A percentile compares a stretch with the other conserved stretches of the same genome.
These are phyloP conservation scores for Acanthamoeba sp. DNA, from an alignment of 208 protist species.

Conservation along the genomic window DNA sequence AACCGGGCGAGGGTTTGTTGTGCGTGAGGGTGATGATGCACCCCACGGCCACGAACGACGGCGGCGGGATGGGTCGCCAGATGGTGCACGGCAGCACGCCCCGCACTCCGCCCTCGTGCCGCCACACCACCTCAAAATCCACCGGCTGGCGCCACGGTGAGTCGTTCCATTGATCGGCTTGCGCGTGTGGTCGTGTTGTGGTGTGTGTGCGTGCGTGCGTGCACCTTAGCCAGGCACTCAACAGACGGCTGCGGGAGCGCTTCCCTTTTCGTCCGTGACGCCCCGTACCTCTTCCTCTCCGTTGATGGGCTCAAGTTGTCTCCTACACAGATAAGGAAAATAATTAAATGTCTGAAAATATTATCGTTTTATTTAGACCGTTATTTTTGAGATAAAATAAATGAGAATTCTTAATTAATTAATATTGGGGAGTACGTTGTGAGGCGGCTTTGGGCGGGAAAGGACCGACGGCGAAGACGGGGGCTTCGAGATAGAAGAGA, in stretches of 20 bases:
- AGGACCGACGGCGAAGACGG: background rate
- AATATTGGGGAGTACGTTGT: background rate
- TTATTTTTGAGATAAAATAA: background rate
- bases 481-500: slow-evolving; percentile 14
- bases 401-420: background rate
- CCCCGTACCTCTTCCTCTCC: background rate
- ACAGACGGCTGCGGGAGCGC: background rate
- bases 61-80: slow-evolving; percentile 7
- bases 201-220: background rate
- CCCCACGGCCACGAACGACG: background rate
- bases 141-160: background rate
- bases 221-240: background rate
- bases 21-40: slow-evolving; percentile 36
- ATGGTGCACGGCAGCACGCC: slow-evolving; percentile 45
- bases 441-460: background rate
- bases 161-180: background rate
- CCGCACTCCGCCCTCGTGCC: slow-evolving; percentile 29
- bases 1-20: background rate
- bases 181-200: background rate
- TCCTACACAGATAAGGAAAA: background rate
- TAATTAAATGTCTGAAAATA: background rate
- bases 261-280: background rate
- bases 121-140: slow-evolving; percentile 50
- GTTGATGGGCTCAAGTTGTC: background rate
- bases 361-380: background rate